These are phyloP conservation scores for Paramecium pentaurelia DNA, from an alignment of 73 alveolate species.

Conservation along the genomic window DNA sequence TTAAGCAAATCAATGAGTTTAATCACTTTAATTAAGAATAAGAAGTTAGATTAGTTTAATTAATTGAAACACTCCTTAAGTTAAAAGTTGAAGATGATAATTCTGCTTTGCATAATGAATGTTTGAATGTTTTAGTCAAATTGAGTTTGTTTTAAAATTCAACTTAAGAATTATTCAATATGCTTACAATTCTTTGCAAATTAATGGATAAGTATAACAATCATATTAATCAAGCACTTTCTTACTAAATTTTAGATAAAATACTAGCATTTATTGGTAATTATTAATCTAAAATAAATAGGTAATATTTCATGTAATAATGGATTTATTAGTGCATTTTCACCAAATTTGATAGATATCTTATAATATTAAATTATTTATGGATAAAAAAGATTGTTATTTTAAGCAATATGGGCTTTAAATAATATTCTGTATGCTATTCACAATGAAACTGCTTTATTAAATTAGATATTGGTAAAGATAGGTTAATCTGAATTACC, in stretches of 20 bases:
- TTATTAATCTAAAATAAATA: neutral
- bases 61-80: neutral
- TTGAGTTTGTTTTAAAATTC: neutral
- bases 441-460: neutral
- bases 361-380: neutral
- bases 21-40: neutral
- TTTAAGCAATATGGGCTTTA: neutral
- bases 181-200: neutral
- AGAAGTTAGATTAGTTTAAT: neutral
- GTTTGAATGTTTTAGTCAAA: neutral
- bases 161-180: neutral
- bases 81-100: neutral
- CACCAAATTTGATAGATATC: neutral
- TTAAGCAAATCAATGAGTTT: neutral
- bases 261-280: slow-evolving; percentile 7
- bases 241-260: neutral
- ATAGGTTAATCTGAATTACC: neutral
- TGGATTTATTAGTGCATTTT: neutral
- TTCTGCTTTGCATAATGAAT: neutral
- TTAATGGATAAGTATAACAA: neutral
- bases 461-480: neutral
- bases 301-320: neutral
- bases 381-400: neutral
- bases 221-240: neutral
- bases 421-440: neutral